These are phyloP conservation scores for Wilhelminamyces savonicus DNA, from an alignment of 805 yeast genomes.

Conservation along the genomic window DNA sequence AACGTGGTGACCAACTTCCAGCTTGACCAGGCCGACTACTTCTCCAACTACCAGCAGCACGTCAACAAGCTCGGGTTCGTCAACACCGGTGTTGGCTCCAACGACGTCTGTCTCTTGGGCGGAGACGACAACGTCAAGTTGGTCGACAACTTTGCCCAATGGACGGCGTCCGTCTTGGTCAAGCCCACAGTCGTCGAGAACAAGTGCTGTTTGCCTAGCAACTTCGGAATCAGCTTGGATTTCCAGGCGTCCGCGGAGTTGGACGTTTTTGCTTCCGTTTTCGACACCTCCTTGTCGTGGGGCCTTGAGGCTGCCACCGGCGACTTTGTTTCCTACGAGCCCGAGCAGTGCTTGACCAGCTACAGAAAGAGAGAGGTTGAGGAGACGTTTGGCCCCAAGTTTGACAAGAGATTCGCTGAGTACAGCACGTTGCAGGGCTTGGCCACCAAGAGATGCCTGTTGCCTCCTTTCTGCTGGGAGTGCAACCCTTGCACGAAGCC, in stretches of 20 bases:
- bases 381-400: background rate
- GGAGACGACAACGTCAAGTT: background rate
- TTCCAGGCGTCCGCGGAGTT: constrained; percentile 1
- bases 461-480: constrained; percentile 8
- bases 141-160: constrained; percentile 11
- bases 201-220: constrained; percentile 19
- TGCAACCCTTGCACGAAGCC: constrained; percentile 3
- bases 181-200: constrained; percentile 10
- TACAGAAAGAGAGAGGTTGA: background rate
- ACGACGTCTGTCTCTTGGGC: too few relatives aligned
- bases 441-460: constrained; percentile 1
- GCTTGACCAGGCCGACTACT: constrained; percentile 2
- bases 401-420: constrained; percentile 1
- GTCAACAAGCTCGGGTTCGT: constrained; percentile 1
- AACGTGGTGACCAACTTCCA: constrained; percentile 4
- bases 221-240: constrained; percentile 12
- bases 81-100: constrained; percentile 3
- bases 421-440: constrained; percentile 1
- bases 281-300: constrained; percentile 1
- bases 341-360: constrained; percentile 2
- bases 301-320: constrained; percentile 1
- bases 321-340: constrained; percentile 1
- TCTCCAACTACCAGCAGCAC: constrained; percentile 1
- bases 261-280: constrained; percentile 1
- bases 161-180: constrained; percentile 17